phyloP scores from a whole-genome alignment of 1,284 basidiomycete genomes.

The Ganoderma lucidum region DNA sequence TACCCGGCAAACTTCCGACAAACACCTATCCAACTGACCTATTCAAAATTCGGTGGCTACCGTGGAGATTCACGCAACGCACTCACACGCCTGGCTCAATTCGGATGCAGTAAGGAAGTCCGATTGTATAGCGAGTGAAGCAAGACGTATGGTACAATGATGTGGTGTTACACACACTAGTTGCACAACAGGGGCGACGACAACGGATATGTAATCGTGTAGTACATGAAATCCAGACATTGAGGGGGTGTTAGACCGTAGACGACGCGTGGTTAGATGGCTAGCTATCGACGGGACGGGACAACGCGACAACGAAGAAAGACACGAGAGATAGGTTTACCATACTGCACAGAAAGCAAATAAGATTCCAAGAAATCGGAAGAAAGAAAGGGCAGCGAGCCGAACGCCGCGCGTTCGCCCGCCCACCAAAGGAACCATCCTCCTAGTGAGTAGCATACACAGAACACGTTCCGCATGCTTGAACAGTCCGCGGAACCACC shows the following conservation, averaged over 20 bases:
- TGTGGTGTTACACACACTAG: constrained; percentile 8
- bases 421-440: background rate
- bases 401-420: background rate
- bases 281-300: background rate
- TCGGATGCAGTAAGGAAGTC: background rate
- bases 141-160: background rate
- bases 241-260: background rate
- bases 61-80: background rate
- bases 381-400: background rate
- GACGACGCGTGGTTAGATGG: constrained; percentile 3
- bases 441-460: constrained; percentile 7
- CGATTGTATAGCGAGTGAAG: constrained; percentile 8
- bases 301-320: background rate
- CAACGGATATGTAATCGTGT: background rate
- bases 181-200: constrained; percentile 10
- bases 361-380: constrained; percentile 1
- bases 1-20: too few relatives aligned
- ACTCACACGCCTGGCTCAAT: background rate
- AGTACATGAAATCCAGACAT: constrained; percentile 1
- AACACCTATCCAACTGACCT: background rate
- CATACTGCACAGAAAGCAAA: background rate
- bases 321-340: background rate
- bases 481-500: constrained; percentile 4
- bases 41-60: background rate
- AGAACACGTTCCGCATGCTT: background rate